Base-by-base conservation (phyloP, 202 grass and related monocot species). In the Dendrocalamus latiflorus region DNA sequence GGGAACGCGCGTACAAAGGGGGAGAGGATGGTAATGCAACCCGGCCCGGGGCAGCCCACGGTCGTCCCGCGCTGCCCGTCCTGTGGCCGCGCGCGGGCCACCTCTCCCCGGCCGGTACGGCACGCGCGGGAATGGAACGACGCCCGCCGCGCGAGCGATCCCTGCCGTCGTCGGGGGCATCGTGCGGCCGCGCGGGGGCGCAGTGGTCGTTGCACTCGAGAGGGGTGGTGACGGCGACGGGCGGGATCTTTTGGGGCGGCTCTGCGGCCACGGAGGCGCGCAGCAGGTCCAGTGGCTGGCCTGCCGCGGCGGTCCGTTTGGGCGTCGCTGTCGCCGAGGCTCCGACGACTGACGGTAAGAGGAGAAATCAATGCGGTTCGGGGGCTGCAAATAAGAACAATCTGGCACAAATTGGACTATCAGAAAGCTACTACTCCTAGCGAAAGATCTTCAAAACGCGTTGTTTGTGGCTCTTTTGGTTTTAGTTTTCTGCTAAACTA, bases 21-120 rank as follows among this genome's bases (percentile, higher is more conserved):
- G 71, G 70, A 61, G 65, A n/a, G n/a, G n/a, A n/a, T n/a, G 82
- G 81, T 85, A 85, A 66, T 76, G 65, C 87, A 77, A 81, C 81
- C 77, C 82, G 48, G 51, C 86, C 81, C 76, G 76, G 87, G 60
- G 20, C 60, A 51, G 62, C 81, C 75, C 87, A 84, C 76, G 87
- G 81, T 12, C 70, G 24, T 74, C 86, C 14, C 68, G 51, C 28
- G 56, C 39, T 5, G n/a, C 17, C 9, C 39, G 37, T 85, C 55
- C 37, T 51, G 87, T 84, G 87, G 87, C 81, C 76, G 43, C 54
- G 43, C 11, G 55, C 13, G 39, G n/a, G 55, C 65, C 83, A 85
- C 55, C 74, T 57, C 65, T n/a, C 30, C 73, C 63, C 45, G 66
- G 43, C 28, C 69, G 69, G 69, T 21, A 20, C 25, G 59, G 44